Evolutionary conservation across 768 basidiomycete genomes (phyloP).

Genomic region (Clitopilus passeckerianus): DNA sequence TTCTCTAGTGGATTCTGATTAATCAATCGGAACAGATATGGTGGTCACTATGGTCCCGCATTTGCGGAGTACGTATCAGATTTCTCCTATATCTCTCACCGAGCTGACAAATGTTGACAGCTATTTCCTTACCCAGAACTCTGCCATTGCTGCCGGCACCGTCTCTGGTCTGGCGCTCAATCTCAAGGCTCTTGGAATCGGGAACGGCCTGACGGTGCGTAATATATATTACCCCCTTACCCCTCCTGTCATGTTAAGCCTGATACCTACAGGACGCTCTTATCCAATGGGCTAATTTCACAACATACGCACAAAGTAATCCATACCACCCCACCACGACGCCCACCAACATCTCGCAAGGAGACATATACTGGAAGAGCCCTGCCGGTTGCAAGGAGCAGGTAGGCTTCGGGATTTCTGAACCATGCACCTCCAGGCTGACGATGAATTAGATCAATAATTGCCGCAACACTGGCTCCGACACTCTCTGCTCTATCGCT

Average conservation of each 20-base stretch:
- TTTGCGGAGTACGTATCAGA: conserved; percentile 41
- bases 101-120: conserved; percentile 14
- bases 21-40: conserved; percentile 37
- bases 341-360: too few species aligned
- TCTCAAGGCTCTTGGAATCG: conserved; percentile 58
- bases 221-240: not conserved
- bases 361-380: too few species aligned
- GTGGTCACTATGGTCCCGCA: conserved; percentile 66
- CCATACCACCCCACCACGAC: conserved; percentile 38
- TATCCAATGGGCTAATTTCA: conserved; percentile 53
- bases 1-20: not conserved
- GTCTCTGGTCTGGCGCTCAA: conserved; percentile 45
- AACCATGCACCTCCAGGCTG: too few species aligned
- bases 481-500: too few species aligned
- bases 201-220: conserved; percentile 55
- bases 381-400: too few species aligned
- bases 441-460: too few species aligned
- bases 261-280: conserved; percentile 28
- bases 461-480: too few species aligned
- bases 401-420: too few species aligned
- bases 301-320: conserved; percentile 49
- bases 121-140: conserved; percentile 55
- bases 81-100: not conserved
- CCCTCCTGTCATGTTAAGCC: not conserved
- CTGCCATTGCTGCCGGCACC: conserved; percentile 42